Percentiles rank a stretch among this genome's conserved stretches.
These are phyloP conservation scores for Diospyros lotus DNA, from an alignment of 148 eudicot genomes.

Conservation along the genomic window DNA sequence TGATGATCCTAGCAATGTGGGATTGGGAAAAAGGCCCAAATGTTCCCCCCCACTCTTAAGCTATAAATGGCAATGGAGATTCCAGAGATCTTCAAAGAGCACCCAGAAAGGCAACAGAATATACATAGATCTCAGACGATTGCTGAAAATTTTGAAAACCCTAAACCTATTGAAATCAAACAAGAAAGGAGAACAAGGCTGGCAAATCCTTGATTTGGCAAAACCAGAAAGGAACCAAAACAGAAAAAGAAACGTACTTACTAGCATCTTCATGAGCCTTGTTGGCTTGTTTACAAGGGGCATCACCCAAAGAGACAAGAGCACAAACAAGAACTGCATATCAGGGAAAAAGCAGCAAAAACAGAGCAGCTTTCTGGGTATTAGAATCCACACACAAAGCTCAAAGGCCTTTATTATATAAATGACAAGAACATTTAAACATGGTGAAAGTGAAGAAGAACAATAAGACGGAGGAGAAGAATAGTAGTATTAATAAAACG, in stretches of 20 bases:
- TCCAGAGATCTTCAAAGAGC: neutral
- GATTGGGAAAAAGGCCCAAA: neutral
- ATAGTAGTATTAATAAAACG: neutral
- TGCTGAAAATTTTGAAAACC: neutral
- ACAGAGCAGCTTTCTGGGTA: conserved; percentile 22
- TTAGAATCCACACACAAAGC: neutral
- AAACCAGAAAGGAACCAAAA: neutral
- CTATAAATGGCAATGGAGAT: neutral
- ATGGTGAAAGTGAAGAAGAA: neutral
- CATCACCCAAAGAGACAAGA: conserved; percentile 17
- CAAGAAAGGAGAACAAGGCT: neutral
- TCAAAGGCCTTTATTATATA: conserved; percentile 25
- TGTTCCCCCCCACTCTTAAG: neutral
- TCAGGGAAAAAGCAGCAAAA: conserved; percentile 5
- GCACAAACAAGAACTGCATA: conserved; percentile 19
- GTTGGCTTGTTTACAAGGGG: neutral
- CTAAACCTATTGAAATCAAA: neutral
- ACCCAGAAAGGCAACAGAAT: neutral
- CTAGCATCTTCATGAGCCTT: conserved; percentile 14
- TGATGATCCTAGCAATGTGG: neutral
- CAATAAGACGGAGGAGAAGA: neutral
- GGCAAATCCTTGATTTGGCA: neutral
- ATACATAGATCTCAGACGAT: neutral
- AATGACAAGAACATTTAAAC: conserved; percentile 22
- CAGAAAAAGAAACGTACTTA: conserved; percentile 22